Conservation (phyloP, 1,284 basidiomycete genomes). For the Melampsora americana region DNA sequence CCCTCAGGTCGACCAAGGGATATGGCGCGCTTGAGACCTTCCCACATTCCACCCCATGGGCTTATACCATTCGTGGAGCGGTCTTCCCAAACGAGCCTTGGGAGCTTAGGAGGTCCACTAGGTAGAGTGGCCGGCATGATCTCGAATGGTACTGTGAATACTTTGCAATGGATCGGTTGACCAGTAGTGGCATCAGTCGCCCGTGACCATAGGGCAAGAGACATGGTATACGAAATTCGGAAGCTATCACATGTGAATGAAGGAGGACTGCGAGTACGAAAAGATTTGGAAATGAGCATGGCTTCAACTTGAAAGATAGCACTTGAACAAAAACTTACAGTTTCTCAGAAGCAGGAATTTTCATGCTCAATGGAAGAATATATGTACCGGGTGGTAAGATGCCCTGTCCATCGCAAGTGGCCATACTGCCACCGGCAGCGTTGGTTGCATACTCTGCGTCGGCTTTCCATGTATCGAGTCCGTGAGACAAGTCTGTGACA, state of each 20-base stretch:
- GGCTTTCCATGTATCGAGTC: constrained; percentile 52
- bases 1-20: constrained; percentile 14
- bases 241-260: constrained; percentile 51
- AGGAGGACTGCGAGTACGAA: constrained; percentile 47
- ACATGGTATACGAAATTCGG: constrained; percentile 53
- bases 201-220: constrained; percentile 50
- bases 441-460: constrained; percentile 48
- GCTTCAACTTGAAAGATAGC: too few relatives aligned
- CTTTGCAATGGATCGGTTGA: constrained; percentile 50
- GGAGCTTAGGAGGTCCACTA: constrained; percentile 34
- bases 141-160: constrained; percentile 52
- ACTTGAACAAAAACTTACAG: constrained; percentile 46
- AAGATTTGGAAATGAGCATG: background rate
- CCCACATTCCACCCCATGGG: constrained; percentile 36
- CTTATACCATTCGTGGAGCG: constrained; percentile 22
- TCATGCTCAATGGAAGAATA: constrained; percentile 52
- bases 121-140: constrained; percentile 52
- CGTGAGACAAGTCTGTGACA: constrained; percentile 51
- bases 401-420: constrained; percentile 44
- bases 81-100: constrained; percentile 40
- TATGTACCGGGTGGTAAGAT: constrained; percentile 52
- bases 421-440: constrained; percentile 44
- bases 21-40: constrained; percentile 31
- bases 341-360: constrained; percentile 51
- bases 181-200: constrained; percentile 46